A percentile compares a stretch with the other conserved stretches of the same genome.
Conservation (phyloP, 495 filamentous ascomycete genomes). For the Annulohypoxylon stygium region DNA sequence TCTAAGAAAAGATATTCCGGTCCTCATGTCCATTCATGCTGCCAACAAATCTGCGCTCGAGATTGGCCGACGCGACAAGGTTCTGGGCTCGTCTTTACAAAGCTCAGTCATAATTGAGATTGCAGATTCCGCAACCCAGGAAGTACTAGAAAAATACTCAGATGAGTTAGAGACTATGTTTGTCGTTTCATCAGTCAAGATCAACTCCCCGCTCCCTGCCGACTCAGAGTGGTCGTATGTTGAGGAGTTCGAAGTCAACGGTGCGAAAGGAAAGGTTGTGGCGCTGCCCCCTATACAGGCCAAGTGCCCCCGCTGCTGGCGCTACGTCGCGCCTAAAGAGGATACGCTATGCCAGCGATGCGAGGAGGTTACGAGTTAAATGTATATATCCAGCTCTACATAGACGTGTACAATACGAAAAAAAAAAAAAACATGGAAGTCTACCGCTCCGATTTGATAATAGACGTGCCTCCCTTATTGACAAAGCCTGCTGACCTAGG, state of each 20-base stretch:
- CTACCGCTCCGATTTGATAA: background rate
- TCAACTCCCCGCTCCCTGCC: slow-evolving; percentile 57
- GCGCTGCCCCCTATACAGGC: slow-evolving; percentile 73
- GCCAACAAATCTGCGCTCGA: slow-evolving; percentile 81
- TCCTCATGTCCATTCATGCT: slow-evolving; percentile 66
- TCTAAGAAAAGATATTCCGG: slow-evolving; percentile 66
- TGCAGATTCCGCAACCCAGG: slow-evolving; percentile 29
- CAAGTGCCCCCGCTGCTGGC: slow-evolving; percentile 93
- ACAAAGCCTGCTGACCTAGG: background rate
- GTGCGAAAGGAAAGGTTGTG: slow-evolving; percentile 63
- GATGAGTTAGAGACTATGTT: slow-evolving; percentile 79
- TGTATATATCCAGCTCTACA: slow-evolving; percentile 16
- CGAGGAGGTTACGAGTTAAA: slow-evolving; percentile 63
- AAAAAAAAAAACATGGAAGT: background rate
- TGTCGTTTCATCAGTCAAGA: slow-evolving; percentile 77
- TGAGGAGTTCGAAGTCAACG: slow-evolving; percentile 66
- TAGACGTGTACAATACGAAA: slow-evolving; percentile 8
- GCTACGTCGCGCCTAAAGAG: slow-evolving; percentile 72
- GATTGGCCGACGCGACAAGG: slow-evolving; percentile 70
- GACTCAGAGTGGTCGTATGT: slow-evolving; percentile 66
- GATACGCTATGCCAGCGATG: slow-evolving; percentile 80
- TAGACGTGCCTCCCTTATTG: background rate
- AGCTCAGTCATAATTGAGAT: slow-evolving; percentile 71
- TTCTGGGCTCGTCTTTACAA: slow-evolving; percentile 79
- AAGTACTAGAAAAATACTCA: slow-evolving; percentile 65